phyloP scores from a whole-genome alignment of 345 rosid genomes.

The Melaleuca alternifolia region DNA sequence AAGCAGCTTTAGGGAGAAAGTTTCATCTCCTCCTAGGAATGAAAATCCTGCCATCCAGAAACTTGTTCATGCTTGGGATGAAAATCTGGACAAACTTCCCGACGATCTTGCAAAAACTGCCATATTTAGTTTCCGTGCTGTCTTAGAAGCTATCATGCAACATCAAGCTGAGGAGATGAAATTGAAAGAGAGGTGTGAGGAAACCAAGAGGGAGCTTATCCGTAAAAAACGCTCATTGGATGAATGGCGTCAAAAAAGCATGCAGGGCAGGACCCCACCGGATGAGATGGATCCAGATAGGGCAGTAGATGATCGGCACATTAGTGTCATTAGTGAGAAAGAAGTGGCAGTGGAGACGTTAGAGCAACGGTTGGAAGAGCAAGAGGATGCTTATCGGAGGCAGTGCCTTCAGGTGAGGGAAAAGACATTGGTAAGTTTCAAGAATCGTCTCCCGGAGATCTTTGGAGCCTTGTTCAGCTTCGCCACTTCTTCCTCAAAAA shows the following conservation, averaged over 20 bases:
- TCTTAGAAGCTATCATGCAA: constrained; percentile 44
- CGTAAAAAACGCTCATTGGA: constrained; percentile 48
- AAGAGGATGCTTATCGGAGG: constrained; percentile 45
- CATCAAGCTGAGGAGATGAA: constrained; percentile 64
- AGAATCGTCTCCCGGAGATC: constrained; percentile 64
- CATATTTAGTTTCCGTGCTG: constrained; percentile 50
- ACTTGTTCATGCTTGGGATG: constrained; percentile 63
- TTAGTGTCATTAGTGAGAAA: constrained; percentile 40
- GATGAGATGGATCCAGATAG: constrained; percentile 42
- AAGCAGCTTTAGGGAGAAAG: constrained; percentile 80
- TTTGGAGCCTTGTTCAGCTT: constrained; percentile 43
- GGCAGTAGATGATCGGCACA: constrained; percentile 21
- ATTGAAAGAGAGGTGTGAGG: constrained; percentile 46
- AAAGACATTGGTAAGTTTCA: constrained; percentile 63
- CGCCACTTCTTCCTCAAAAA: constrained; percentile 38
- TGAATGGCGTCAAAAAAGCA: constrained; percentile 53
- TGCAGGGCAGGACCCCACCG: constrained; percentile 27
- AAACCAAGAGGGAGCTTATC: constrained; percentile 38
- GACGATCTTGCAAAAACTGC: constrained; percentile 69
- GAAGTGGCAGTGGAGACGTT: constrained; percentile 31
- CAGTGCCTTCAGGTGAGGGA: constrained; percentile 70
- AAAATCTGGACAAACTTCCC: constrained; percentile 39
- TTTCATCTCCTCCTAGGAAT: constrained; percentile 75
- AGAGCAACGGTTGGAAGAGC: constrained; percentile 51
- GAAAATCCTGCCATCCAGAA: constrained; percentile 52